These are phyloP conservation scores for Macrotyloma uniflorum DNA, from an alignment of 306 rosid genomes.

Conservation along the genomic window DNA sequence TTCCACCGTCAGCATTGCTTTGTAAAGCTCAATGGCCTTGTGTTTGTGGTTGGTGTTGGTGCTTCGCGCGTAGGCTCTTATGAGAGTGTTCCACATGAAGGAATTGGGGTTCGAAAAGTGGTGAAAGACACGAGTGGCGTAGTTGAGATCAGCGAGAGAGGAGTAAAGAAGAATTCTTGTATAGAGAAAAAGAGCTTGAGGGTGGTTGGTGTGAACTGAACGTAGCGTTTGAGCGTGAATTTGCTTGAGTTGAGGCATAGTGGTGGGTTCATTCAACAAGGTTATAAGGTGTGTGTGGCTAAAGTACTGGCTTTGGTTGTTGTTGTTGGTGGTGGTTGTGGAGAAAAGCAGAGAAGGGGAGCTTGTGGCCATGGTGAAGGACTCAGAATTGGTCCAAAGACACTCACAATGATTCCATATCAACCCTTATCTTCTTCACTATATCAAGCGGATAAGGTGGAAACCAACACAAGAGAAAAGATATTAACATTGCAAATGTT, in stretches of 20 bases:
- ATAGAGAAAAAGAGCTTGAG: constrained; percentile 54
- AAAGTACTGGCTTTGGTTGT: constrained; percentile 20
- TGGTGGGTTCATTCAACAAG: constrained; percentile 45
- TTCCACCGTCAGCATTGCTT: constrained; percentile 45
- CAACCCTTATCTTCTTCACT: not conserved
- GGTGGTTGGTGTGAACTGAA: constrained; percentile 43
- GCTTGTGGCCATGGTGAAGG: constrained; percentile 34
- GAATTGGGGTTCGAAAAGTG: constrained; percentile 61
- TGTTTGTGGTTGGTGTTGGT: constrained; percentile 32
- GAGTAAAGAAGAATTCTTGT: constrained; percentile 60
- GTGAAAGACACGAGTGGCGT: constrained; percentile 61
- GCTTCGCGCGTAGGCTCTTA: constrained; percentile 68
- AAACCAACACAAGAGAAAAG: too few species aligned
- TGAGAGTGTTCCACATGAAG: constrained; percentile 87
- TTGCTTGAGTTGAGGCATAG: constrained; percentile 62
- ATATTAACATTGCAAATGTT: too few species aligned
- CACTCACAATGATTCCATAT: not conserved
- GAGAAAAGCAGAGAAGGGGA: constrained; percentile 22
- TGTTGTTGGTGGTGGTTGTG: not conserved
- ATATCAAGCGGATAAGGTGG: too few species aligned
- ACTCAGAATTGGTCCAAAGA: not conserved
- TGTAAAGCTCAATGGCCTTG: constrained; percentile 54
- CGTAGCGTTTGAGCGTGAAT: constrained; percentile 83
- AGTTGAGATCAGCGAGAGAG: constrained; percentile 47
- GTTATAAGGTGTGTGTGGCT: constrained; percentile 50